Base-by-base conservation (phyloP, 1,284 basidiomycete species). In the Phellopilus nigrolimitatus region DNA sequence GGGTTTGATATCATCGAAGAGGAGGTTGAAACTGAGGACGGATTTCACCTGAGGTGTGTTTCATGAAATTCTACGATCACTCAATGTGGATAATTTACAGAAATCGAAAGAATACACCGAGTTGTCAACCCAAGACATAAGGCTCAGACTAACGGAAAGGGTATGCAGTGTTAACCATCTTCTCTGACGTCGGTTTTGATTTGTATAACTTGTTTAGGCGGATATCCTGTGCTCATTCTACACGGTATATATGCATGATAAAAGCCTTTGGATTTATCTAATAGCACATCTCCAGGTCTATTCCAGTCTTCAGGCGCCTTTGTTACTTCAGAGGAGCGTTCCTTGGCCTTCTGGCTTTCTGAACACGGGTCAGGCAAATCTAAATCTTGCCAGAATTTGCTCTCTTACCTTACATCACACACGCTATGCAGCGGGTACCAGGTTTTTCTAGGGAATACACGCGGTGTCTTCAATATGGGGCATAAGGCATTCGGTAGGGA, bases 301-400 rank as follows among this genome's bases (percentile, higher is more conserved):
- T 82, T 82, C 64, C 80, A 82, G 64, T 75, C 72, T 3, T 74
- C 74, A n/a, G 80, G 80, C 4, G 75, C 72, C 38, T 82, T 82
- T 60, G 72, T 82, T 55, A 82, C 80, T 0, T 77, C 74, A 12
- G 80, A 82, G 59, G 79, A 82, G 51, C 68, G 80, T 5, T 75
- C 72, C 25, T 63, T 82, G 10, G 79, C 80, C 1, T 81, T 82
- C 62, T 82, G 79, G 79, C 66, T 82, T 4, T 75, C 79, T 4
- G 70, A 72, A 50, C 69, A 78, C 40, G 75, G 71, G 61, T 64
- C 33, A 49, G 57, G 15, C 7, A 4, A 22, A 56, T n/a, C n/a
- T 13, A 25, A 38, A 34, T 45, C 36, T 36, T 24, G 27, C 25
- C 33, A 49, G n/a, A 4, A 15, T 21, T 33, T 33, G n/a, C 15